Conservation (phyloP, 2,329 filamentous ascomycete species). For the Keithomyces neogunnii region DNA sequence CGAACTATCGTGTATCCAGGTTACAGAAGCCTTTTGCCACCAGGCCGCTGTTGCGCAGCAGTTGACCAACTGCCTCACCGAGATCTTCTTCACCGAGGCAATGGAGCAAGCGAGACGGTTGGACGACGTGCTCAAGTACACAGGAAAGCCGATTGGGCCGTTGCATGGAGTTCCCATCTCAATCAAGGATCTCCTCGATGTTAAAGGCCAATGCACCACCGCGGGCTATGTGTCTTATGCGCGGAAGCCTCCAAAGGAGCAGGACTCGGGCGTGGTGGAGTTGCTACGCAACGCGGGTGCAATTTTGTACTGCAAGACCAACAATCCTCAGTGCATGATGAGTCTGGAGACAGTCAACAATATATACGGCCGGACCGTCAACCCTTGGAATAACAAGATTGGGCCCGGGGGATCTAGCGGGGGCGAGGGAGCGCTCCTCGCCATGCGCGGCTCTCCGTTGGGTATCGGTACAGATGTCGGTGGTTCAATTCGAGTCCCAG, state of each 20-base stretch:
- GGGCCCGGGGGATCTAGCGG: constrained; percentile 58
- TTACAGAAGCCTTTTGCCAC: constrained; percentile 18
- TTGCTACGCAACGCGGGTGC: constrained; percentile 8
- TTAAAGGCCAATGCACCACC: constrained; percentile 6
- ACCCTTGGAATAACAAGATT: constrained; percentile 51
- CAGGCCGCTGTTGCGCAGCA: constrained; percentile 20
- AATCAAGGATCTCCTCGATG: constrained; percentile 16
- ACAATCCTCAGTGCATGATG: constrained; percentile 51
- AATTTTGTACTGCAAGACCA: constrained; percentile 59
- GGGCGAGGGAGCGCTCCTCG: constrained; percentile 38
- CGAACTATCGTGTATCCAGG: constrained; percentile 14
- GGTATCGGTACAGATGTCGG: constrained; percentile 34
- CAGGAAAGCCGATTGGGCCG: constrained; percentile 22
- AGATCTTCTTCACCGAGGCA: constrained; percentile 42
- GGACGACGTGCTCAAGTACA: constrained; percentile 24
- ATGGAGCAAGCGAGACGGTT: constrained; percentile 33
- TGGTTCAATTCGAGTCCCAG: constrained; percentile 29
- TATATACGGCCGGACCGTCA: constrained; percentile 52
- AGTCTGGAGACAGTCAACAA: constrained; percentile 55
- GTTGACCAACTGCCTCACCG: constrained; percentile 31
- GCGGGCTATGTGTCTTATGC: constrained; percentile 25
- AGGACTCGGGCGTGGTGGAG: constrained; percentile 4
- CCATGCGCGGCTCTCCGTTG: constrained; percentile 30
- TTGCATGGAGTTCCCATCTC: constrained; percentile 53
- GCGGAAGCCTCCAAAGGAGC: constrained; percentile 1